Percentiles rank a stretch among this genome's conserved stretches.
Evolutionary conservation across 2,329 filamentous ascomycete genomes (phyloP).

Genomic region (Pyricularia pennisetigena): DNA sequence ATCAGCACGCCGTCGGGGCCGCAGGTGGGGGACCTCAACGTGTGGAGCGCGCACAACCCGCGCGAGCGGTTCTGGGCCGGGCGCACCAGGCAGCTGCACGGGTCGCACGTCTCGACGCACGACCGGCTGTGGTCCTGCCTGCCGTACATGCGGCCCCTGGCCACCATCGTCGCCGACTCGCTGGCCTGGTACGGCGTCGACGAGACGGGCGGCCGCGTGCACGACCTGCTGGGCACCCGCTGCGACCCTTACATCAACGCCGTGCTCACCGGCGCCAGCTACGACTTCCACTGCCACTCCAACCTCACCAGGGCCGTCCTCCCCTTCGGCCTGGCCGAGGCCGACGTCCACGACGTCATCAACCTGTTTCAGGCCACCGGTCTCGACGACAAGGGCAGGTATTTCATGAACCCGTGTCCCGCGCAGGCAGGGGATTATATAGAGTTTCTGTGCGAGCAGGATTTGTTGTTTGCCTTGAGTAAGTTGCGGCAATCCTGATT

Average conservation of each 20-base stretch:
- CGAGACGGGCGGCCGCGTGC: constrained; percentile 55
- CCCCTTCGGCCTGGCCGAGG: constrained; percentile 58
- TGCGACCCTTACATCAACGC: constrained; percentile 80
- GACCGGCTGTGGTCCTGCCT: constrained; percentile 72
- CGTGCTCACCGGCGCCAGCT: constrained; percentile 59
- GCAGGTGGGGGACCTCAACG: constrained; percentile 73
- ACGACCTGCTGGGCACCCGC: constrained; percentile 73
- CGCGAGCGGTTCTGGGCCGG: constrained; percentile 76
- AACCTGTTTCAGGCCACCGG: constrained; percentile 84
- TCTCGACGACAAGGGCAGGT: constrained; percentile 59
- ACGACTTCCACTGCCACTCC: constrained; percentile 77
- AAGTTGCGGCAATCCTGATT: constrained; percentile 11
- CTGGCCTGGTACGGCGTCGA: constrained; percentile 51
- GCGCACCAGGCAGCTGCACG: constrained; percentile 69
- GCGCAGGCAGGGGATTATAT: constrained; percentile 48
- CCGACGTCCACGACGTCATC: constrained; percentile 74
- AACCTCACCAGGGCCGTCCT: constrained; percentile 67
- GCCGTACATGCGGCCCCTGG: constrained; percentile 66
- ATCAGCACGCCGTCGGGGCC: constrained; percentile 69
- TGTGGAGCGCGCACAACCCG: constrained; percentile 70
- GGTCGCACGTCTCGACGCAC: constrained; percentile 59
- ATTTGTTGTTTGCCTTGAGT: constrained; percentile 54
- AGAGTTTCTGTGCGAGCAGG: constrained; percentile 72
- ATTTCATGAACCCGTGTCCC: constrained; percentile 63
- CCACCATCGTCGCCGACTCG: constrained; percentile 61